Evolutionary conservation across 179 eudicot species (phyloP).

Genomic region (Beta lomatogona): DNA sequence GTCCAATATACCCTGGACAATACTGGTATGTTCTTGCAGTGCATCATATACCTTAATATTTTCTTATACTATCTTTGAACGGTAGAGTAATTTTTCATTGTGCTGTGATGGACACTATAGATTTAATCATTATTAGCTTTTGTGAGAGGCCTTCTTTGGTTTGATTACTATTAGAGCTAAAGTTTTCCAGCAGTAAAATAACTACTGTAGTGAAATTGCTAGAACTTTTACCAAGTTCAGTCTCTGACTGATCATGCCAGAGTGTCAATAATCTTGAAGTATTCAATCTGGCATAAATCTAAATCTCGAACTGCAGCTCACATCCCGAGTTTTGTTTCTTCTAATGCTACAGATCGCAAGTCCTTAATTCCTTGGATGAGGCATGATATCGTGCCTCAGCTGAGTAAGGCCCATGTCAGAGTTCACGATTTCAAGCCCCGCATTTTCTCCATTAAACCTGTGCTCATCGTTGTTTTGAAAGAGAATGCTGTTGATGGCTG

Average conservation of each 20-base stretch:
- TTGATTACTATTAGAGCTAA: not conserved
- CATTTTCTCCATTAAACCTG: not conserved
- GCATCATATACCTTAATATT: not conserved
- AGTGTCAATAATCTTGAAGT: not conserved
- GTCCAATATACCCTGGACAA: slow-evolving; percentile 76
- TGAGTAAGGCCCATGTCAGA: not conserved
- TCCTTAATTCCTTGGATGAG: not conserved
- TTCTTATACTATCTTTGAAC: not conserved
- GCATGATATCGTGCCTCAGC: not conserved
- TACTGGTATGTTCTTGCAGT: slow-evolving; percentile 64
- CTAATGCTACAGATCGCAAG: not conserved
- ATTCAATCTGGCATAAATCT: not conserved
- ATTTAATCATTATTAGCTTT: not conserved
- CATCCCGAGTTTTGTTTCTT: not conserved
- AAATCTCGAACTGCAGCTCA: not conserved
- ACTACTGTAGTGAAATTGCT: slow-evolving; percentile 1
- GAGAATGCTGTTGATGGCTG: too few relatives aligned
- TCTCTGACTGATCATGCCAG: not conserved
- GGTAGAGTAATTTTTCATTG: not conserved
- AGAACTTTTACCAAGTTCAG: not conserved
- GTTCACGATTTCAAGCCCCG: not conserved
- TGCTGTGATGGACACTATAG: not conserved
- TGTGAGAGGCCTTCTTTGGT: not conserved
- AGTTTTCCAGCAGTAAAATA: not conserved
- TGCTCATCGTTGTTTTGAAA: not conserved